phyloP scores from a whole-genome alignment of 306 rosid species.

The Trifolium dubium region DNA sequence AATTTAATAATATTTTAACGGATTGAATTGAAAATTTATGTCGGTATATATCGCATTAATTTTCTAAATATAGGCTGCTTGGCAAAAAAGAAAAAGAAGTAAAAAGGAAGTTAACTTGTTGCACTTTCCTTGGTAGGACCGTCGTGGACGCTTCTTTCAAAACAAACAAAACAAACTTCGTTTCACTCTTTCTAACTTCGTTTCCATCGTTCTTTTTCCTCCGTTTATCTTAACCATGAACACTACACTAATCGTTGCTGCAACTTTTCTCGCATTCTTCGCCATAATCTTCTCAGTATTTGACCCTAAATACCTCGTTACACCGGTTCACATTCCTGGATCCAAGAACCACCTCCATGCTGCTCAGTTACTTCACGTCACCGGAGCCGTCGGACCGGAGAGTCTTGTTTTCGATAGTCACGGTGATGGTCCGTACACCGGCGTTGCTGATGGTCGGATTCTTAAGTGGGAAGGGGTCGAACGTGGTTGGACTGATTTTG shows the following conservation, averaged over 20 bases:
- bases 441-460: constrained; percentile 91
- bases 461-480: constrained; percentile 71
- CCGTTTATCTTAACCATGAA: constrained; percentile 44
- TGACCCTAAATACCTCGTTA: constrained; percentile 31
- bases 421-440: constrained; percentile 86
- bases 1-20: too few relatives aligned
- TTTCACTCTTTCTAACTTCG: not conserved
- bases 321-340: constrained; percentile 49
- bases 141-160: not conserved
- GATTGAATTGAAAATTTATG: too few relatives aligned
- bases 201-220: not conserved
- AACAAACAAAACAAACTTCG: not conserved
- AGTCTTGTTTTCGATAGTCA: constrained; percentile 70
- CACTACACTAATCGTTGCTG: constrained; percentile 29
- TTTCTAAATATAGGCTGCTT: too few relatives aligned
- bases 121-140: not conserved
- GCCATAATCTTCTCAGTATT: constrained; percentile 44
- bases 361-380: constrained; percentile 49
- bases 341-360: constrained; percentile 60
- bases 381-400: constrained; percentile 87
- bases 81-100: too few relatives aligned
- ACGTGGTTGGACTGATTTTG: constrained; percentile 76
- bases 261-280: constrained; percentile 48
- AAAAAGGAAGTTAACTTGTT: too few relatives aligned
- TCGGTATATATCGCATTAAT: too few relatives aligned